Percentiles rank a stretch among this genome's conserved stretches.
Conservation (phyloP, 768 basidiomycete genomes). For the Tricholoma bakamatsutake region DNA sequence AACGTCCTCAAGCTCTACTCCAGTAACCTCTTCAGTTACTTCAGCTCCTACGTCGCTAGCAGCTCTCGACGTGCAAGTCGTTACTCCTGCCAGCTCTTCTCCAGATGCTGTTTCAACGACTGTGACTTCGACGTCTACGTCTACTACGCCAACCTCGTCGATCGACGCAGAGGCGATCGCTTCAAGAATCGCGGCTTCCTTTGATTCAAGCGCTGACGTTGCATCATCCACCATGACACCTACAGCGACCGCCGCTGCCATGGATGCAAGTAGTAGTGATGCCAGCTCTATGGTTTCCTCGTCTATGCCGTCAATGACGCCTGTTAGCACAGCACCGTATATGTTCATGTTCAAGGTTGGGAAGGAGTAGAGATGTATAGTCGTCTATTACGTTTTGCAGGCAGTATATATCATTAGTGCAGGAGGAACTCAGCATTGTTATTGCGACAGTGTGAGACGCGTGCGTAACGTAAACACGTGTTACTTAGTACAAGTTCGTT, state of each 20-base stretch:
- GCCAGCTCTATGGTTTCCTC: constrained; percentile 1
- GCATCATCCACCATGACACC: constrained; percentile 20
- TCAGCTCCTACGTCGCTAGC: constrained; percentile 8
- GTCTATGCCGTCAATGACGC: constrained; percentile 17
- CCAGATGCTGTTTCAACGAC: background rate
- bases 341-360: constrained; percentile 29
- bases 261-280: background rate
- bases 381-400: too few species aligned
- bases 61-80: constrained; percentile 16
- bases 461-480: too few species aligned
- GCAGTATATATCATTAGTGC: too few species aligned
- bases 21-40: background rate
- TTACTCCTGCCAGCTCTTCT: constrained; percentile 5
- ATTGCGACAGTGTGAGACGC: too few species aligned
- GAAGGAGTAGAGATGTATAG: constrained; percentile 8
- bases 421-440: too few species aligned
- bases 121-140: background rate
- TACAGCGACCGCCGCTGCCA: background rate
- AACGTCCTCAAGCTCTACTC: constrained; percentile 1
- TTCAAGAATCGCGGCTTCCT: constrained; percentile 25
- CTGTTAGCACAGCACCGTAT: constrained; percentile 30
- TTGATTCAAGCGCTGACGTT: constrained; percentile 11
- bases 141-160: constrained; percentile 8
- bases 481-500: too few species aligned
- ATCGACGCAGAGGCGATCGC: constrained; percentile 27